Evolutionary conservation across 192 early-diverging fungal genomes (phyloP), one percentile per base, ranked within the genome.

Genomic region (Lobulomyces angularis): DNA sequence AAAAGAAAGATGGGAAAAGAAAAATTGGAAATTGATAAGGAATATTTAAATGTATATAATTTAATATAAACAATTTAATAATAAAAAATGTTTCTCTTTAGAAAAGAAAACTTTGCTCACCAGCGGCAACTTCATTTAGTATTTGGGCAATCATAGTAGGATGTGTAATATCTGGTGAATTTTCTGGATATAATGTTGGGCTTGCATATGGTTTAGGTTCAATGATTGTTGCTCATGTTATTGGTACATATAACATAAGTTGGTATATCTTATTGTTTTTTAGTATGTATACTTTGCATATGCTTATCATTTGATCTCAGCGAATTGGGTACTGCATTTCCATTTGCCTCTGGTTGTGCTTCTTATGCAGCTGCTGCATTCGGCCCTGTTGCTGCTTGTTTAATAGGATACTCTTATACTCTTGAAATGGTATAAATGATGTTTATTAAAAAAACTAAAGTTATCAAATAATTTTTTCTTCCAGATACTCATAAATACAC

Each of bases 151-250:
- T 47, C 12, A 35, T 47, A 17, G 43, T 55, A 2, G 41, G 30
- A 0, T 41, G 37, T 8, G 53, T 55, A 3, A 35, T 55, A 7
- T 41, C 31, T 12, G 53, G 53, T 7, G 53, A 55, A 19, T 55
- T 45, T 51, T 41, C 49, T 6, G 53, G 37, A 2, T 55, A 41
- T 41, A 55, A 55, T 27, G 3, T 21, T 2, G 53, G 48, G 0
- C 35, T 49, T 17, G 26, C 18, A 5, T 36, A 55, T 51, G 53
- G 53, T 25, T 28, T 46, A 11, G 53, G 53, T 8, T 46, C 43
- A 1, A 33, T 55, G 31, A 25, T 55, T 41, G 49, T 51, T 2
- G 53, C 53, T 3, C 40, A 47, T 20, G 25, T 43, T 9, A 23
- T 56, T 6, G 14, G 35, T 9, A 41, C n/a, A n/a, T n/a, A n/a